Evolutionary conservation across 2,329 filamentous ascomycete species (phyloP), one percentile per base, ranked within the genome.

Genomic region (Sordariomycetes sp.): DNA sequence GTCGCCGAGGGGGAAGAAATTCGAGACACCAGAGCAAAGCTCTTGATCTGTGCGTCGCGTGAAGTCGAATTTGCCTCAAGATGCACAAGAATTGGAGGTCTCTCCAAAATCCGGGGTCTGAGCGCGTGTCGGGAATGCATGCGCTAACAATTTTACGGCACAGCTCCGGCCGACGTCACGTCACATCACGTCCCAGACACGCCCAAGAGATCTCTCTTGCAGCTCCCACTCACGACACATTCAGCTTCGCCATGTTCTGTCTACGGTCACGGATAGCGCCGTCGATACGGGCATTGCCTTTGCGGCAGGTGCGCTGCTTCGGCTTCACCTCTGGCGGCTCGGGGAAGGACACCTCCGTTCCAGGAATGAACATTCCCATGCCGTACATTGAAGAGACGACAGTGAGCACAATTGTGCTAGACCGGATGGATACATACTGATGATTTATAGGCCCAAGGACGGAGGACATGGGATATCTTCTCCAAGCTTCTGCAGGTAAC

Each of bases 381-480:
- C 73, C 73, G 1, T 76, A 74, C 47, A 76, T 78, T 49, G 58
- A 61, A 44, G 58, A 61, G 53, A 59, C 57, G 17, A 58, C 58
- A 45, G 58, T 61, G 43, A 50, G 58, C 46, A 33, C n/a, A n/a
- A n/a, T n/a, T n/a, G n/a, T n/a, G 35, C 14, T 5, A 14, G 12
- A 10, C 19, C 18, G 12, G 9, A 30, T 30, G 10, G 20, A 21
- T 21, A 30, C 15, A 8, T 10, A 35, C 55, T 61, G 45, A 60
- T 35, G 24, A 19, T n/a, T 24, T 11, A 37, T 48, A 87, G 82
- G 72, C 79, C 48, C 79, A 79, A 44, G 82, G 82, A 41, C 84
- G 82, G 72, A 79, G 81, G 55, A 85, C 81, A 57, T 86, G 82
- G 86, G n/a, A n/a, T n/a, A n/a, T 88, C 45, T 88, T 88, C 59